phyloP scores from a whole-genome alignment of 495 filamentous ascomycete genomes.

The Acidomyces sp. region DNA sequence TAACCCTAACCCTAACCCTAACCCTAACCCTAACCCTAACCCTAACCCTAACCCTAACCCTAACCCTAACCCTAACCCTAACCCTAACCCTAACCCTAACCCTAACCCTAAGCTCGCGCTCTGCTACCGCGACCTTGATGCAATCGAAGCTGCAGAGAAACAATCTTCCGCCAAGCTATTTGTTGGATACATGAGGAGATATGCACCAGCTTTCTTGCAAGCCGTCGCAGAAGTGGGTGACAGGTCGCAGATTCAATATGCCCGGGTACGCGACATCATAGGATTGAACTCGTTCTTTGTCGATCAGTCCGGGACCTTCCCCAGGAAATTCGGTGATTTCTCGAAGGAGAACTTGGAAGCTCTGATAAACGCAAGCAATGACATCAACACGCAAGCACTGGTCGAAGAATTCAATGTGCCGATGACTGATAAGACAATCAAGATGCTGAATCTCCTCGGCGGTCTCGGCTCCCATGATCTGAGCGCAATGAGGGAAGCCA shows the following conservation, averaged over 20 bases:
- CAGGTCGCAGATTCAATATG: constrained; percentile 38
- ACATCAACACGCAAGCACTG: constrained; percentile 27
- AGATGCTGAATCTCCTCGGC: constrained; percentile 34
- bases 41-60: too few relatives aligned
- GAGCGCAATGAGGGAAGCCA: constrained; percentile 40
- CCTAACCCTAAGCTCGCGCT: too few relatives aligned
- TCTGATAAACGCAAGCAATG: constrained; percentile 17
- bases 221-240: constrained; percentile 37
- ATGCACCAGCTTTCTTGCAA: constrained; percentile 37
- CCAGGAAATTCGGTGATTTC: constrained; percentile 28
- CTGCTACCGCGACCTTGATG: constrained; percentile 29
- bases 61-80: too few relatives aligned
- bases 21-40: too few relatives aligned
- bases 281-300: constrained; percentile 37
- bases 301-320: constrained; percentile 36
- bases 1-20: too few relatives aligned
- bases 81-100: too few relatives aligned
- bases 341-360: constrained; percentile 19
- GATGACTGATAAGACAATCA: constrained; percentile 22
- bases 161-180: constrained; percentile 32
- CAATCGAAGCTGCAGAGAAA: constrained; percentile 34
- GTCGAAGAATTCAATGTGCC: constrained; percentile 15
- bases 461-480: constrained; percentile 44
- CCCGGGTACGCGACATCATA: constrained; percentile 41
- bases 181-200: constrained; percentile 43